Conservation (phyloP, 768 basidiomycete genomes). For the Trametes cubensis region DNA sequence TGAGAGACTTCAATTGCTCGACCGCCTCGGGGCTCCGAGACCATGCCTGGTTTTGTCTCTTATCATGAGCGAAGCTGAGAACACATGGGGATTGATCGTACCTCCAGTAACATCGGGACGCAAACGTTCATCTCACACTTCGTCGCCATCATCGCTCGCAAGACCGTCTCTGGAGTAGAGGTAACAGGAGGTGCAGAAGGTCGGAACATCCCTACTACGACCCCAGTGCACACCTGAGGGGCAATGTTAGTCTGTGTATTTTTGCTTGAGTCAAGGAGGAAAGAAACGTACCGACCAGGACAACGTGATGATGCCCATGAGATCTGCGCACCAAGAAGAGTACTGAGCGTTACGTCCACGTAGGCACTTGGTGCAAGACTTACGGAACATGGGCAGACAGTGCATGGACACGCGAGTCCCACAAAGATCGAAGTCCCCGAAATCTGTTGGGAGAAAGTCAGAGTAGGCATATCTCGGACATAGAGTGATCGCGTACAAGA, state of each 20-base stretch:
- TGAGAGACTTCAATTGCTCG: conserved; percentile 13
- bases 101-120: conserved; percentile 36
- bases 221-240: conserved; percentile 17
- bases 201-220: conserved; percentile 25
- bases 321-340: background rate
- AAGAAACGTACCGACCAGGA: conserved; percentile 9
- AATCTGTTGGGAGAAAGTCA: background rate
- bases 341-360: background rate
- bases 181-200: conserved; percentile 28
- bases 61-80: background rate
- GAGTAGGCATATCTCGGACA: background rate
- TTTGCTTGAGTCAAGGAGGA: background rate
- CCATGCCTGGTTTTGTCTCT: conserved; percentile 26
- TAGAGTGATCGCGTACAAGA: conserved; percentile 13
- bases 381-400: conserved; percentile 31
- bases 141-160: conserved; percentile 18
- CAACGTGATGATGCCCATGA: conserved; percentile 15
- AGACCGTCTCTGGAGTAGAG: conserved; percentile 28
- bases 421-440: conserved; percentile 24
- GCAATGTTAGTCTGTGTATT: background rate
- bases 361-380: background rate
- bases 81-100: background rate
- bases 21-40: conserved; percentile 18
- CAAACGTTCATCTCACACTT: conserved; percentile 13
- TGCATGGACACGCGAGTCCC: conserved; percentile 25